A percentile compares a stretch with the other conserved stretches of the same genome.
These are phyloP conservation scores for Euphorbia lathyris DNA, from an alignment of 345 rosid genomes.

Conservation along the genomic window DNA sequence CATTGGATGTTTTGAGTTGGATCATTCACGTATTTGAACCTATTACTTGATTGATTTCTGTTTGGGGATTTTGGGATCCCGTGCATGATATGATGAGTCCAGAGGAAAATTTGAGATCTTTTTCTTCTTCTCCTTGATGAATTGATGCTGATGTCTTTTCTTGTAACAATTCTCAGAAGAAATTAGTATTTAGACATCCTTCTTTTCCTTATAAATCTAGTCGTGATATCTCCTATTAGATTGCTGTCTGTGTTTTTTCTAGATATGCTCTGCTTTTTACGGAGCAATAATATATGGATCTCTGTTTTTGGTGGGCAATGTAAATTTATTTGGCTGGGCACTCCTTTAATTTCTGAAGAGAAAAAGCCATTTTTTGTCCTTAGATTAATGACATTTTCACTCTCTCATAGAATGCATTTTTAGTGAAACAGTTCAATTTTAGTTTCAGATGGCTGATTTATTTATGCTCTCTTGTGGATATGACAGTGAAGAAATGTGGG, in stretches of 20 bases:
- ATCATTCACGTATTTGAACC: not conserved
- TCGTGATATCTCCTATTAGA: not conserved
- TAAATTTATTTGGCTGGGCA: not conserved
- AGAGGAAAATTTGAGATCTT: not conserved
- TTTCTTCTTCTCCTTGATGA: not conserved
- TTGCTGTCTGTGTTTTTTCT: not conserved
- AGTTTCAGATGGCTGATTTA: conserved; percentile 8
- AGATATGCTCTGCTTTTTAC: conserved; percentile 5
- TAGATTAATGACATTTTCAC: conserved; percentile 7
- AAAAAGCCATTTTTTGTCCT: conserved; percentile 2
- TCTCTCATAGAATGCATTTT: not conserved
- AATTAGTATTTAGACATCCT: not conserved
- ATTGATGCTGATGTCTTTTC: not conserved
- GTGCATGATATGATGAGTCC: not conserved
- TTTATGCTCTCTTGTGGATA: conserved; percentile 16
- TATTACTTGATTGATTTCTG: conserved; percentile 16
- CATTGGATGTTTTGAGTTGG: not conserved
- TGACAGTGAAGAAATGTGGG: conserved; percentile 30
- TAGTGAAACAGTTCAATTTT: not conserved
- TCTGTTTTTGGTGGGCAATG: not conserved
- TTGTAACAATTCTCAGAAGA: not conserved
- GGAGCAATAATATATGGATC: not conserved
- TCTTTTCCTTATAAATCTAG: not conserved
- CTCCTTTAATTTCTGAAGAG: not conserved
- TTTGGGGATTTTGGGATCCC: conserved; percentile 22